Evolutionary conservation across 106 monocot species (phyloP).

Genomic region (Hemerocallis citrina): DNA sequence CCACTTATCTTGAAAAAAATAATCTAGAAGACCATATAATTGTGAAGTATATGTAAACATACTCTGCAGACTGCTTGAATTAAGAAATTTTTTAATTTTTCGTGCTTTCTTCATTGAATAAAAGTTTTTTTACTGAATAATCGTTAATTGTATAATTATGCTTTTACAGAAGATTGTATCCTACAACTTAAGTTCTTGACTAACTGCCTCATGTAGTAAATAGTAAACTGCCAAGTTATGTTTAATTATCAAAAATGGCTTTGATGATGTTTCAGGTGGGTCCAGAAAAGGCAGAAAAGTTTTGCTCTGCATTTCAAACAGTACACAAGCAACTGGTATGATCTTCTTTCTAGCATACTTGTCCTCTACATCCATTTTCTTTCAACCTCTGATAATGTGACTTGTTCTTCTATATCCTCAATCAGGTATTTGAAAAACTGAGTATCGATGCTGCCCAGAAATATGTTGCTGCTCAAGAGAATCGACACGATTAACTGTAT

Average conservation of each 20-base stretch:
- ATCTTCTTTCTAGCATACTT: not conserved
- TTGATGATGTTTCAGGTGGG: conserved; percentile 37
- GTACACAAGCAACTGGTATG: conserved; percentile 45
- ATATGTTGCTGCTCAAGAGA: conserved; percentile 4
- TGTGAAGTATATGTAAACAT: too few relatives aligned
- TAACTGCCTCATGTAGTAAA: too few relatives aligned
- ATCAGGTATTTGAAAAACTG: conserved; percentile 6
- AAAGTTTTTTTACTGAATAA: not conserved
- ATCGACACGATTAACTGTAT: too few relatives aligned
- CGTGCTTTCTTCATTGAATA: too few relatives aligned
- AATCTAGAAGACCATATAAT: too few relatives aligned
- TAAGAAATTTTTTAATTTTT: too few relatives aligned
- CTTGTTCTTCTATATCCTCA: not conserved
- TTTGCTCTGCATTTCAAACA: conserved; percentile 50
- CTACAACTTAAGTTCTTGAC: too few relatives aligned
- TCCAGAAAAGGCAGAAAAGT: conserved; percentile 34
- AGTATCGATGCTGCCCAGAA: conserved; percentile 3
- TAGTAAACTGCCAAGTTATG: too few relatives aligned
- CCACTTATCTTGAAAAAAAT: too few relatives aligned
- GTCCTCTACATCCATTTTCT: too few relatives aligned
- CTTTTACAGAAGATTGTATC: not conserved
- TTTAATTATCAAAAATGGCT: not conserved
- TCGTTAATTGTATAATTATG: not conserved
- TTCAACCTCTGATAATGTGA: not conserved
- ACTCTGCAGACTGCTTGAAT: not conserved